Conservation (phyloP, 2,329 filamentous ascomycete genomes). For the Herpotrichia juniperi region DNA sequence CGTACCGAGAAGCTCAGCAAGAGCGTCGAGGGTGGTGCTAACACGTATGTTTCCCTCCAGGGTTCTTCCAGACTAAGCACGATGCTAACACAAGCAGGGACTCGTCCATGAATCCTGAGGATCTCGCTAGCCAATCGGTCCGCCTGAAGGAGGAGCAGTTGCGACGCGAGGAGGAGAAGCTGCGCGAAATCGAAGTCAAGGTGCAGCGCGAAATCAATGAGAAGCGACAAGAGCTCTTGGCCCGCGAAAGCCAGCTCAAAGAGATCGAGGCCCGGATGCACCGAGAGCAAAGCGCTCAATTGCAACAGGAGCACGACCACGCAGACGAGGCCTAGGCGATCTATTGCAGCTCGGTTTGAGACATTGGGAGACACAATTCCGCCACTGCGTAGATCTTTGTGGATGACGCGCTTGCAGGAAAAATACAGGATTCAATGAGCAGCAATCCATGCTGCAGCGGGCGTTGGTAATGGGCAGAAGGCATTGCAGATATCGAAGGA, state of each 20-base stretch:
- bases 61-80: background rate
- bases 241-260: conserved; percentile 96
- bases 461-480: conserved; percentile 40
- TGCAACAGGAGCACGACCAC: conserved; percentile 35
- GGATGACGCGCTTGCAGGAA: conserved; percentile 35
- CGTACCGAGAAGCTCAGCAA: conserved; percentile 99
- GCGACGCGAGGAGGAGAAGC: conserved; percentile 98
- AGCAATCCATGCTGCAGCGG: conserved; percentile 34
- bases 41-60: conserved; percentile 70
- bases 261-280: conserved; percentile 99
- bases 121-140: conserved; percentile 94
- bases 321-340: conserved; percentile 36
- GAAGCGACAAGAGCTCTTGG: conserved; percentile 97
- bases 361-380: conserved; percentile 8
- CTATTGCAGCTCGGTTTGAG: conserved; percentile 6
- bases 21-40: conserved; percentile 90
- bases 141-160: conserved; percentile 99
- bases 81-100: conserved; percentile 56
- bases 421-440: conserved; percentile 25
- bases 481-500: conserved; percentile 32
- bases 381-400: conserved; percentile 16
- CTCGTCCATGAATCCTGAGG: conserved; percentile 96
- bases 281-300: conserved; percentile 69
- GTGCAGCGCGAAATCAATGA: conserved; percentile 99
- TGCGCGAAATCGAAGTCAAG: conserved; percentile 99